phyloP scores from a whole-genome alignment of 2,329 filamentous ascomycete species.

The Davidsoniella virescens region DNA sequence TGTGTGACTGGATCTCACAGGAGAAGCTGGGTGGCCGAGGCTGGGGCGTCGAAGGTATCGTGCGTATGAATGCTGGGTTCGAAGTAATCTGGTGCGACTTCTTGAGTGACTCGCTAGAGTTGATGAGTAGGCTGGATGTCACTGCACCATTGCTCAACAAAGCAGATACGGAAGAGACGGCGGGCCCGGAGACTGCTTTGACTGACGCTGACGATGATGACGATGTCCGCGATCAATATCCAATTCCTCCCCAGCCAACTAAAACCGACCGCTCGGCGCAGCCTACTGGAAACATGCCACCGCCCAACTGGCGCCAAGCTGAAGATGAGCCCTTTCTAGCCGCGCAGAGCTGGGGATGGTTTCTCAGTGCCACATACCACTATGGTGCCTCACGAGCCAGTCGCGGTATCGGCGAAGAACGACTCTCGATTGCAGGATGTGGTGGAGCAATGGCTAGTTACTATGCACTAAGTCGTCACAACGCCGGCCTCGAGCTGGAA shows the following conservation, averaged over 20 bases:
- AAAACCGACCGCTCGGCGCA: conserved; percentile 20
- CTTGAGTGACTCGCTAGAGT: conserved; percentile 24
- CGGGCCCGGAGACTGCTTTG: not conserved
- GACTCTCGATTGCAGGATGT: conserved; percentile 25
- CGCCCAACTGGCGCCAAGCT: conserved; percentile 16
- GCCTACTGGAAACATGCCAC: conserved; percentile 10
- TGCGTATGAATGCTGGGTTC: conserved; percentile 36
- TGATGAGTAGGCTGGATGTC: conserved; percentile 29
- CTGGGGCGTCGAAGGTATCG: conserved; percentile 33
- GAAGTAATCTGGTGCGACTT: conserved; percentile 38
- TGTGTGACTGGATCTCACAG: conserved; percentile 29
- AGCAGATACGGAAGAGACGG: conserved; percentile 5
- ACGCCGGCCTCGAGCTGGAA: conserved; percentile 16
- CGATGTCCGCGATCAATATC: conserved; percentile 17
- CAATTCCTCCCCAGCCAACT: conserved; percentile 23
- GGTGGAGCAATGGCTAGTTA: conserved; percentile 26
- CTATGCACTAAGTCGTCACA: conserved; percentile 18
- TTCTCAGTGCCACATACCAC: conserved; percentile 26
- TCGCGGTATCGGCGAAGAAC: conserved; percentile 25
- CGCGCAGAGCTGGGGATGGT: conserved; percentile 28
- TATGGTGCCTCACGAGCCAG: conserved; percentile 25
- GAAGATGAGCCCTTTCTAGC: conserved; percentile 24
- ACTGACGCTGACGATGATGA: conserved; percentile 6
- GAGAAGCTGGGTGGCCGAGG: conserved; percentile 26
- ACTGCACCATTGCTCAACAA: conserved; percentile 22